Conservation (phyloP, 352 stramenopile species). For the Phytophthora pluvialis region DNA sequence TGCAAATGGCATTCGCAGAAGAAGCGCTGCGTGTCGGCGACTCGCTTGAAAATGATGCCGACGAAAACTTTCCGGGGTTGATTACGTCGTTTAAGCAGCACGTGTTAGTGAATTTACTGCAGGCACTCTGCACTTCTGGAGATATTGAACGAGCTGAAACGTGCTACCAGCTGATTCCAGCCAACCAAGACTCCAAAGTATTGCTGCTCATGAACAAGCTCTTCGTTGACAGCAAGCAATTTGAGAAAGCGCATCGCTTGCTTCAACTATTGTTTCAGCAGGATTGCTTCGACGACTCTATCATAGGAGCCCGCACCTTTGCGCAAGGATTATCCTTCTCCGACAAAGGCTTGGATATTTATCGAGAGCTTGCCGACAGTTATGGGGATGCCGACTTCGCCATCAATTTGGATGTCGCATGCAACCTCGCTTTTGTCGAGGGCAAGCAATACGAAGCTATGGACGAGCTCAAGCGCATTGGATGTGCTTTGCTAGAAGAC, state of each 20-base stretch:
- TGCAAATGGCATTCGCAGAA: constrained; percentile 59
- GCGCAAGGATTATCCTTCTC: constrained; percentile 53
- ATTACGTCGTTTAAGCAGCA: constrained; percentile 48
- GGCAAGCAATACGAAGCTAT: constrained; percentile 44
- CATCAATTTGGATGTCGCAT: constrained; percentile 77
- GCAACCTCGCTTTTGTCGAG: constrained; percentile 48
- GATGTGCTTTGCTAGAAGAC: constrained; percentile 30
- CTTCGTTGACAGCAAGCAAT: constrained; percentile 49
- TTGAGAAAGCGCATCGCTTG: constrained; percentile 54
- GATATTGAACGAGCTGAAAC: constrained; percentile 69
- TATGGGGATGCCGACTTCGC: constrained; percentile 60
- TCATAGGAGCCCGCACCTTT: constrained; percentile 54
- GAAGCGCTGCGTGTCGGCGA: constrained; percentile 68
- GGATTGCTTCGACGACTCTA: constrained; percentile 50
- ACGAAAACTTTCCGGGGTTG: constrained; percentile 33
- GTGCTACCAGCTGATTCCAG: constrained; percentile 60
- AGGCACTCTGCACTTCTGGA: constrained; percentile 47
- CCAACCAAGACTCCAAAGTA: constrained; percentile 37
- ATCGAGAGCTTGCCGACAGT: constrained; percentile 62
- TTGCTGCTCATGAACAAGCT: constrained; percentile 67
- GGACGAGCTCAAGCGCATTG: constrained; percentile 48
- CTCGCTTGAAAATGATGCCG: constrained; percentile 43
- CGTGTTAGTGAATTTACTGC: constrained; percentile 54
- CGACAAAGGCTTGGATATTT: constrained; percentile 63
- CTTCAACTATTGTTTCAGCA: constrained; percentile 63